A percentile compares a stretch with the other conserved stretches of the same genome.
Conservation (phyloP, 2,329 filamentous ascomycete species). For the Claviceps africana region DNA sequence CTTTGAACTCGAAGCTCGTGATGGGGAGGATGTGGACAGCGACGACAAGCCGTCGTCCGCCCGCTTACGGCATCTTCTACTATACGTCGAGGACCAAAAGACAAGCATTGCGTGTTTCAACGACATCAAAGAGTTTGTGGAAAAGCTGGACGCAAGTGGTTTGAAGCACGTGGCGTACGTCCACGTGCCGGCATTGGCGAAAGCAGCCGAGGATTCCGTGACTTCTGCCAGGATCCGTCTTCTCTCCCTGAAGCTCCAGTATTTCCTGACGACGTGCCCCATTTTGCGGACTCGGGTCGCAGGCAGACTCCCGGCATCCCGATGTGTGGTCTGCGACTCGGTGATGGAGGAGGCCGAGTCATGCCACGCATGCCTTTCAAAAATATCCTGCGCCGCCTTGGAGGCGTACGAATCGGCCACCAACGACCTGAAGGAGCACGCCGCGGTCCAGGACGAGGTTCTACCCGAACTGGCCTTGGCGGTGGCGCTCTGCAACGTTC, state of each 20-base stretch:
- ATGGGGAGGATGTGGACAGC: slow-evolving; percentile 16
- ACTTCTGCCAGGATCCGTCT: slow-evolving; percentile 16
- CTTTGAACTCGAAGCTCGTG: slow-evolving; percentile 19
- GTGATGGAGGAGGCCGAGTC: slow-evolving; percentile 10
- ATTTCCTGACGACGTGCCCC: slow-evolving; percentile 28
- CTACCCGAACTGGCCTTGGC: slow-evolving; percentile 22
- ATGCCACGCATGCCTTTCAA: slow-evolving; percentile 12
- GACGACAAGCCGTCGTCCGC: slow-evolving; percentile 16
- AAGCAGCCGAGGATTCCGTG: slow-evolving; percentile 13
- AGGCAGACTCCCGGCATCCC: slow-evolving; percentile 9
- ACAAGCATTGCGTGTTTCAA: slow-evolving; percentile 29
- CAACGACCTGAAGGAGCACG: slow-evolving; percentile 2
- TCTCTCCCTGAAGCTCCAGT: slow-evolving; percentile 29
- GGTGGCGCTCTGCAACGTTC: slow-evolving; percentile 20
- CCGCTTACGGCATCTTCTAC: slow-evolving; percentile 20
- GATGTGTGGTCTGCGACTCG: slow-evolving; percentile 13
- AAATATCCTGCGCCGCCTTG: slow-evolving; percentile 12
- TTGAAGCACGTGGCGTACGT: slow-evolving; percentile 25
- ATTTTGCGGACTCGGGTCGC: slow-evolving; percentile 11
- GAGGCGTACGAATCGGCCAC: slow-evolving; percentile 7
- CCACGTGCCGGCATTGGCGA: slow-evolving; percentile 20
- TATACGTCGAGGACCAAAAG: slow-evolving; percentile 23
- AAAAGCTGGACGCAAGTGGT: slow-evolving; percentile 26
- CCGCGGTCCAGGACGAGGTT: slow-evolving; percentile 7
- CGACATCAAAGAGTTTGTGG: slow-evolving; percentile 31